A percentile compares a stretch with the other conserved stretches of the same genome.
Conservation (phyloP, 2,329 filamentous ascomycete genomes). For the Ploettnerulaceae sp. region DNA sequence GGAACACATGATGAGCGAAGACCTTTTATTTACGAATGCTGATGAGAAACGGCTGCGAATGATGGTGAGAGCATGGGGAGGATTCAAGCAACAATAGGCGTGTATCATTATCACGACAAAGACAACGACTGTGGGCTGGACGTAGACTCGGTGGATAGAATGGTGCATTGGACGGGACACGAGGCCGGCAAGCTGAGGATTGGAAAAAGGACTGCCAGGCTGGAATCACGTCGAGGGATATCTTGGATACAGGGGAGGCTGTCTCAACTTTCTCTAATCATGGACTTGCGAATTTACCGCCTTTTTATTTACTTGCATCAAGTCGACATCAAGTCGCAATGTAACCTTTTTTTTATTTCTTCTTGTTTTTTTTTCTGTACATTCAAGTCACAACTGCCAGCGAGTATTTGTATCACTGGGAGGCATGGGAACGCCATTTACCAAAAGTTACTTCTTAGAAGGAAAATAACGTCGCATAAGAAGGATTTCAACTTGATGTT, state of each 20-base stretch:
- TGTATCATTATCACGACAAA: conserved; percentile 21
- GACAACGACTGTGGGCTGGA: conserved; percentile 1
- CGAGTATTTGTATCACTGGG: background rate
- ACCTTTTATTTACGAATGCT: conserved; percentile 14
- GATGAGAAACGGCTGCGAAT: conserved; percentile 17
- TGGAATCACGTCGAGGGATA: conserved; percentile 2
- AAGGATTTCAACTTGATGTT: too few species aligned
- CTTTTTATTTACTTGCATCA: background rate
- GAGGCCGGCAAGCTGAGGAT: background rate
- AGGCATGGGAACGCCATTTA: too few species aligned
- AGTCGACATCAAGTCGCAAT: conserved; percentile 4
- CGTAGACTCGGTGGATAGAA: background rate
- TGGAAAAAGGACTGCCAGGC: background rate
- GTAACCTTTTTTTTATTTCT: conserved; percentile 2
- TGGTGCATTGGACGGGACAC: conserved; percentile 15
- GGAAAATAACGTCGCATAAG: too few species aligned
- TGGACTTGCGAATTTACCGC: too few species aligned
- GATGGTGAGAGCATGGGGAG: background rate
- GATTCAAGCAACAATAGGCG: conserved; percentile 1
- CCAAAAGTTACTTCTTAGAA: too few species aligned
- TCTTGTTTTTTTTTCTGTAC: background rate
- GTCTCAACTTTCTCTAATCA: too few species aligned
- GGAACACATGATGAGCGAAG: conserved; percentile 2
- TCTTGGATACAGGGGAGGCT: too few species aligned
- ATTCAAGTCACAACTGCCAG: background rate